Conservation (phyloP, 148 eudicot species). For the Suaeda aralocaspica region DNA sequence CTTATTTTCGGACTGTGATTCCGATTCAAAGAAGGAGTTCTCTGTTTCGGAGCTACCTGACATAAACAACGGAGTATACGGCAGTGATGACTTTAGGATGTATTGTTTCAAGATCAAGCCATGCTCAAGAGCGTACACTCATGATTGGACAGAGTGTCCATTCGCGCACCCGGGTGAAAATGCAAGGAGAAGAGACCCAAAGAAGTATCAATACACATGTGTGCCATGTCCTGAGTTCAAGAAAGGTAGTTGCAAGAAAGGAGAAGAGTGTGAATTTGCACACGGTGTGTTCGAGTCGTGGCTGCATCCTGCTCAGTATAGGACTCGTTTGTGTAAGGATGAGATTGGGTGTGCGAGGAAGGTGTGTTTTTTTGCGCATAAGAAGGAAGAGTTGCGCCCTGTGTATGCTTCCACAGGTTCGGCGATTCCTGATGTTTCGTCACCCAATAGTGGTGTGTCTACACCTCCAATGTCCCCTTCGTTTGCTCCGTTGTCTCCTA, state of each 20-base stretch:
- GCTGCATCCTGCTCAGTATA: slow-evolving; percentile 95
- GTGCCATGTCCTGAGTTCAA: slow-evolving; percentile 95
- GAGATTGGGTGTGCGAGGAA: slow-evolving; percentile 73
- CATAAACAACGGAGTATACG: slow-evolving; percentile 73
- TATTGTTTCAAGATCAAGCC: slow-evolving; percentile 89
- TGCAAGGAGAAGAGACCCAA: slow-evolving; percentile 81
- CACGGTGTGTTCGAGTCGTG: slow-evolving; percentile 96
- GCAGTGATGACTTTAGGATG: slow-evolving; percentile 89
- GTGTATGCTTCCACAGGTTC: slow-evolving; percentile 88
- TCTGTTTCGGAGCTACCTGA: slow-evolving; percentile 62
- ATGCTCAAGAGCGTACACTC: slow-evolving; percentile 91
- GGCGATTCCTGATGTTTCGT: slow-evolving; percentile 52
- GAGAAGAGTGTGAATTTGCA: slow-evolving; percentile 81
- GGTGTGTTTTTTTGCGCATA: slow-evolving; percentile 95
- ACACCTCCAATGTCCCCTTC: slow-evolving; percentile 75
- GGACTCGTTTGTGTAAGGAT: slow-evolving; percentile 85
- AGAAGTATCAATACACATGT: slow-evolving; percentile 71
- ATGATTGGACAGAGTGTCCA: slow-evolving; percentile 98
- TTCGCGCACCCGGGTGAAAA: slow-evolving; percentile 98
- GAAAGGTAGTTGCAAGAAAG: slow-evolving; percentile 67
- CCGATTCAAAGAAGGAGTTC: slow-evolving; percentile 54
- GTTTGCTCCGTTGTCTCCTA: slow-evolving; percentile 50
- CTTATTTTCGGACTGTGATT: slow-evolving; percentile 8
- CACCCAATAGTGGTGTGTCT: slow-evolving; percentile 25
- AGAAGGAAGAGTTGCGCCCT: slow-evolving; percentile 73